Evolutionary conservation across 208 protist genomes (phyloP).

Genomic region (Acanthamoeba polyphaga): DNA sequence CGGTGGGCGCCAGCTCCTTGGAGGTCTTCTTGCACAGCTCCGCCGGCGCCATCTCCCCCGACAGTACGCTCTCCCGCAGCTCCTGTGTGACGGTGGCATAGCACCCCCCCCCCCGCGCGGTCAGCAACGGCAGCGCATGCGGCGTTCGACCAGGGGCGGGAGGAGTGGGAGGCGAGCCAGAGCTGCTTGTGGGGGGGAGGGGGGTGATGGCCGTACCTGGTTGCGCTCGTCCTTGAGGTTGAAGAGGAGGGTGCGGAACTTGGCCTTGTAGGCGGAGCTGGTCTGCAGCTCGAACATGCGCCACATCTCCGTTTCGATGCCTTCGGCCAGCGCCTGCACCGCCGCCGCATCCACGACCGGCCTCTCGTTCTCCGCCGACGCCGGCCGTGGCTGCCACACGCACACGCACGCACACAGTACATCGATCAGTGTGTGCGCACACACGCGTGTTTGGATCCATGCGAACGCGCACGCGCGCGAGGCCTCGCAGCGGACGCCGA

Average conservation of each 20-base stretch:
- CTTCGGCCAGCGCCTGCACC: not conserved
- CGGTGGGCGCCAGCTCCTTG: conserved; percentile 24
- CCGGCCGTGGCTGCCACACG: too few species aligned
- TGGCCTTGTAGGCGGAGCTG: conserved; percentile 6
- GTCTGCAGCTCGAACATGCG: conserved; percentile 15
- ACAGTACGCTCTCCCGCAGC: not conserved
- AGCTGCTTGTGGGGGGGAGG: not conserved
- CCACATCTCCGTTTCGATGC: not conserved
- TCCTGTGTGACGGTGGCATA: too few species aligned
- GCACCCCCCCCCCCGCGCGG: too few species aligned
- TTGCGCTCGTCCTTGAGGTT: conserved; percentile 60
- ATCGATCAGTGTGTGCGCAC: too few species aligned
- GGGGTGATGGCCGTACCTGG: not conserved
- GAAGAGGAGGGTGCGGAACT: conserved; percentile 53
- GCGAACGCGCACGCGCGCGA: too few species aligned
- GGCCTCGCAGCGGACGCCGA: too few species aligned
- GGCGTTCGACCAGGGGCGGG: too few species aligned
- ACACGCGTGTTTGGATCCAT: too few species aligned
- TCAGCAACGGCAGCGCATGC: too few species aligned
- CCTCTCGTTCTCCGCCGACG: not conserved
- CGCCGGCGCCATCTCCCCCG: not conserved
- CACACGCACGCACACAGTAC: too few species aligned
- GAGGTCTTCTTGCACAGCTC: conserved; percentile 50
- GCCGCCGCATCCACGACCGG: not conserved
- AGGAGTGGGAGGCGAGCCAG: too few species aligned